Percentiles rank a stretch among this genome's conserved stretches.
Conservation (phyloP, 371 early-diverging fungal genomes). For the Circinella minor region DNA sequence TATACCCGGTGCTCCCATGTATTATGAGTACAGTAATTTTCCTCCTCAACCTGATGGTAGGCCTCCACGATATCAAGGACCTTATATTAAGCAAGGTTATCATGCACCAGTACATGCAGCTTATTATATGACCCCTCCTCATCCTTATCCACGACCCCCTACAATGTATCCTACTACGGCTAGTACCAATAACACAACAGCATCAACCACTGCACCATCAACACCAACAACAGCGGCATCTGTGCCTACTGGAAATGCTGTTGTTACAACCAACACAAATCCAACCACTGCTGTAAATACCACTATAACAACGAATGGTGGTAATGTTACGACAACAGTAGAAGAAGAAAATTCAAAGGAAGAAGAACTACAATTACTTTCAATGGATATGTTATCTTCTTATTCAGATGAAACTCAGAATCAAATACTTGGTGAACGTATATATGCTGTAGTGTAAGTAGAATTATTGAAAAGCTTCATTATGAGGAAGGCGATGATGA, state of each 20-base stretch:
- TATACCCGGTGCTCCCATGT: conserved; percentile 9
- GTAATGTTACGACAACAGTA: neutral
- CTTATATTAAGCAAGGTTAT: conserved; percentile 22
- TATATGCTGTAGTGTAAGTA: conserved; percentile 79
- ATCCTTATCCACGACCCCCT: conserved; percentile 5
- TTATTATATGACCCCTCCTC: conserved; percentile 6
- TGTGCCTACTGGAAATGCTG: neutral
- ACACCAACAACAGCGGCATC: neutral
- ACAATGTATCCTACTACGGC: neutral
- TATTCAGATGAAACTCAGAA: conserved; percentile 85
- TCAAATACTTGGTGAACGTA: conserved; percentile 92
- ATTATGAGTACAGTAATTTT: conserved; percentile 18
- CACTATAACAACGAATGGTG: neutral
- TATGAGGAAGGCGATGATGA: too few relatives aligned
- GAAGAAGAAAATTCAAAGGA: neutral
- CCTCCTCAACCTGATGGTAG: conserved; percentile 10
- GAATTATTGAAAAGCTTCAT: too few relatives aligned
- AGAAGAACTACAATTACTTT: conserved; percentile 36
- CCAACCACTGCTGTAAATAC: neutral
- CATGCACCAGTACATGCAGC: conserved; percentile 12
- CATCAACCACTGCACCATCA: conserved; percentile 4
- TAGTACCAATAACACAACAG: neutral
- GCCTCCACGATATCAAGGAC: neutral
- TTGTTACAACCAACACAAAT: neutral
- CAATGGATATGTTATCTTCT: conserved; percentile 75